Base-by-base conservation (phyloP, 129 eudicot species). In the Escallonia rubra region DNA sequence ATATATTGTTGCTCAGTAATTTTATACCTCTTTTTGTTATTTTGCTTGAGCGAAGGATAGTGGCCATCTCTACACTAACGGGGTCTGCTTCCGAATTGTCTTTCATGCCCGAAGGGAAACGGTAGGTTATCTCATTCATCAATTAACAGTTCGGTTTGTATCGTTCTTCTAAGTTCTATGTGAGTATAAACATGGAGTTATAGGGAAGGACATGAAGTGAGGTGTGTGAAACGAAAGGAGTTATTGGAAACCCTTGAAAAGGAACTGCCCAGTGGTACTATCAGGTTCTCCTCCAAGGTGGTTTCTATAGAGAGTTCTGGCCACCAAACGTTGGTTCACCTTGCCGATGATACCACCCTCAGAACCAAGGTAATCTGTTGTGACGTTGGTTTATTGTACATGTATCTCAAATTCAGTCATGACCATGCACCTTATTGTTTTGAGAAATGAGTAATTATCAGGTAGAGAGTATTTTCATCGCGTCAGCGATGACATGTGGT, bases 241-340 rank as follows among this genome's bases (percentile, higher is more conserved):
- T 72, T 77, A 13, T 51, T 77, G 44, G 86, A 77, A 69, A 60
- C 76, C 10, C 54, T 81, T 3, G 59, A 44, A 15, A 69, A 68
- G 44, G 82, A 72, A 38, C 72, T 81, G 9, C 86, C 86, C 39
- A 9, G 6, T 8, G 82, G 72, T 15, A 81, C 81, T 45, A 60
- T 81, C 6, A 76, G 82, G 74, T 81, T 34, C 46, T 75, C 81
- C 5, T 76, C 82, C 59, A 69, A 81, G 53, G 76, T 81, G 11
- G 82, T 72, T 5, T 50, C 64, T 12, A 64, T 81, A 57, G 63
- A 76, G 55, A 74, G 76, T 10, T 57, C 76, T 8, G 79, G 82
- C 53, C 54, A 23, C 60, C 52, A 67, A 5, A 81, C 72, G 68
- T 49, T 49, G 48, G 4, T 81, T 43, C 81, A 76, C 59, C 86